Conservation (phyloP, 768 basidiomycete species). For the Cyclocybe aegerita region DNA sequence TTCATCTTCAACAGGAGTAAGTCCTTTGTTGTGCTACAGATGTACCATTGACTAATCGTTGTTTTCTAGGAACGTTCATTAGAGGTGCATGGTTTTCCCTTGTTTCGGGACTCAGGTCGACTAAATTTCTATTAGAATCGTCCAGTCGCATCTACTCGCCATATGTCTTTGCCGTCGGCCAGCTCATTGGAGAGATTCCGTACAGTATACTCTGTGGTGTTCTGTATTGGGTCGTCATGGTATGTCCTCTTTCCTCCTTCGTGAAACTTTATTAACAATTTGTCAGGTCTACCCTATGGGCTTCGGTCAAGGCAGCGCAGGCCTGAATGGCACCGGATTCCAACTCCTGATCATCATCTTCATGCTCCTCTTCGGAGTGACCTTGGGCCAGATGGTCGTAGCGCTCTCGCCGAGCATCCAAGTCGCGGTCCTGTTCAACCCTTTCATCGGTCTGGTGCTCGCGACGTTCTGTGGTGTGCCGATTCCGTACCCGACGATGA, state of each 20-base stretch:
- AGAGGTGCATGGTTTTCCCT: slow-evolving; percentile 19
- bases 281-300: slow-evolving; percentile 59
- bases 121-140: slow-evolving; percentile 43
- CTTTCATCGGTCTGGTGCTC: slow-evolving; percentile 66
- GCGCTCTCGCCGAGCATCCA: slow-evolving; percentile 64
- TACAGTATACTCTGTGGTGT: slow-evolving; percentile 69
- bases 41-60: neutral
- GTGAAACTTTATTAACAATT: neutral
- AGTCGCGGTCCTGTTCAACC: slow-evolving; percentile 80
- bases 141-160: slow-evolving; percentile 86
- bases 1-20: slow-evolving; percentile 72
- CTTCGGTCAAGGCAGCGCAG: slow-evolving; percentile 64
- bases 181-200: slow-evolving; percentile 80
- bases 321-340: slow-evolving; percentile 68
- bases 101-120: neutral
- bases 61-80: slow-evolving; percentile 34
- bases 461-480: slow-evolving; percentile 81
- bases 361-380: slow-evolving; percentile 65
- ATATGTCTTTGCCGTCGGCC: slow-evolving; percentile 80
- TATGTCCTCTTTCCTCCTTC: slow-evolving; percentile 19
- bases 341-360: slow-evolving; percentile 69
- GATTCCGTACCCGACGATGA: slow-evolving; percentile 64
- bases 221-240: slow-evolving; percentile 77
- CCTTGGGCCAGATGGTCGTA: slow-evolving; percentile 72
- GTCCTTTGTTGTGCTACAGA: slow-evolving; percentile 7